phyloP scores from a whole-genome alignment of 257 asterid species.

The Petrea volubilis region DNA sequence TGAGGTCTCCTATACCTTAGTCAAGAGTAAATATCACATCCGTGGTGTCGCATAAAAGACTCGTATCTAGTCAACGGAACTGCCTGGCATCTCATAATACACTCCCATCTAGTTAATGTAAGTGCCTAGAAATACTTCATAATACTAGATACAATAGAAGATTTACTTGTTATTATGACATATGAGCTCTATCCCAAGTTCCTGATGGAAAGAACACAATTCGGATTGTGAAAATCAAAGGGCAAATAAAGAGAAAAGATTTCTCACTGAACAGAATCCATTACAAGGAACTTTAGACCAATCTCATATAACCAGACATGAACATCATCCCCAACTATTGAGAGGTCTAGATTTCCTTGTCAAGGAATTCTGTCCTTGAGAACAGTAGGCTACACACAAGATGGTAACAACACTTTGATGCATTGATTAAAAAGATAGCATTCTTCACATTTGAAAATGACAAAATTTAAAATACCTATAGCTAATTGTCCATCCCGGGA shows the following conservation, averaged over 20 bases:
- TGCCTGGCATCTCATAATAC: no score
- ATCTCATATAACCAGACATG: not conserved
- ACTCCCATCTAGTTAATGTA: no score
- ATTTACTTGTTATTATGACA: not conserved
- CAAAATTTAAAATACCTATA: slow-evolving; percentile 50
- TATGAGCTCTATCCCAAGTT: not conserved
- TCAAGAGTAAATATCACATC: no score
- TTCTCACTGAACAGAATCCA: not conserved
- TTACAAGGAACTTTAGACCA: slow-evolving; percentile 5
- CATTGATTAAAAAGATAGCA: slow-evolving; percentile 40
- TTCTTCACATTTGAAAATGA: slow-evolving; percentile 45
- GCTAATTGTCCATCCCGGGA: slow-evolving; percentile 34
- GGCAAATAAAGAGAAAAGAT: not conserved
- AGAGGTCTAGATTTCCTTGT: slow-evolving; percentile 7
- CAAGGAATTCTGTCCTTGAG: slow-evolving; percentile 3
- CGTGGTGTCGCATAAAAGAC: no score
- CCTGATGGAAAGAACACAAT: not conserved
- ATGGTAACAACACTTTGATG: slow-evolving; percentile 41
- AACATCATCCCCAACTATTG: not conserved
- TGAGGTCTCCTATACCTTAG: no score
- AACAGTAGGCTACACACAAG: slow-evolving; percentile 8
- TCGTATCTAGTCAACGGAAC: no score
- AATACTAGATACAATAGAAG: not conserved
- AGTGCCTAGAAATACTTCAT: not conserved
- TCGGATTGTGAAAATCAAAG: not conserved